Base-by-base conservation (phyloP, 805 yeast species). In the Schwanniomyces pseudopolymorphus region DNA sequence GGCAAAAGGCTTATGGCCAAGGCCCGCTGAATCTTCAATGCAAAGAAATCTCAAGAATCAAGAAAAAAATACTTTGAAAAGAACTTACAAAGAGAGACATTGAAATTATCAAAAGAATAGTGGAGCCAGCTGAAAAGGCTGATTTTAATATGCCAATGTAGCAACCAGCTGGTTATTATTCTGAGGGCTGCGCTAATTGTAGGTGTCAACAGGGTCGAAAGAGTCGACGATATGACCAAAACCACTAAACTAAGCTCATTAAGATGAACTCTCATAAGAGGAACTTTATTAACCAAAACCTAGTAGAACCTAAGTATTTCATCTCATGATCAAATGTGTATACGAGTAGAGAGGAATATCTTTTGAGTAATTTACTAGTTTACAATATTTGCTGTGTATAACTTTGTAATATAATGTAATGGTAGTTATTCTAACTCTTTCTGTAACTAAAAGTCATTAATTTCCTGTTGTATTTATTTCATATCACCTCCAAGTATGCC, bases 1-100 rank as follows among this genome's bases (percentile, higher is more conserved):
- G 45, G 83, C 82, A 5, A 63, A 78, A 48, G 87, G 87, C 6
- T 27, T 76, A 1, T 65, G 83, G 38, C 70, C 84, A 0, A 70
- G 84, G 49, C 83, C 87, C 11, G 28, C 47, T 4, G 46, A 44
- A n/a, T 50, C 53, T 8, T 35, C 43, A 9, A 41, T 42, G n/a
- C 43, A 45, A 11, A 48, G 57, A 44, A 33, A 42, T 22, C 7
- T 40, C 37, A 11, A 43, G 54, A 5, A 60, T 54, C 24, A 42
- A 8, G 20, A 47, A 31, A 31, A 59, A 43, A 55, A 61, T 1
- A 39, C 47, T 33, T 33, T 38, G 21, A 51, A 55, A 47, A 13
- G 24, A 25, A 5, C 14, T 40, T 4, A 19, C 10, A 19, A 33
- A 41, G 1, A 35, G 45, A 6, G 55, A 52, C 21, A 25, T 26